These are phyloP conservation scores for Prunus armeniaca DNA, from an alignment of 306 rosid genomes.

Conservation along the genomic window DNA sequence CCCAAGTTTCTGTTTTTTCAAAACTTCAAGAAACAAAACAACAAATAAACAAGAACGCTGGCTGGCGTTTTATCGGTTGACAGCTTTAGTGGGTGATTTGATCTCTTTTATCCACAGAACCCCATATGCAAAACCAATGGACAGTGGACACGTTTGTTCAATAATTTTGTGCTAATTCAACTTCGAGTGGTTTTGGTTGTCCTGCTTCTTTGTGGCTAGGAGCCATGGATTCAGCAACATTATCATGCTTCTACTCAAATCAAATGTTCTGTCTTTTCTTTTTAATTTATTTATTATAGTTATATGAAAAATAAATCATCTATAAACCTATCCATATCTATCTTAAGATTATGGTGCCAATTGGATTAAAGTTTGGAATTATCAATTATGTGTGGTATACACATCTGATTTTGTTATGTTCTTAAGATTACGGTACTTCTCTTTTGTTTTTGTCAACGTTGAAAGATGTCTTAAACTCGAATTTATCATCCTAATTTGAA, in stretches of 20 bases:
- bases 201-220: not conserved
- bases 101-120: not conserved
- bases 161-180: not conserved
- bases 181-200: conserved; percentile 1
- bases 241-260: not conserved
- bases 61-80: not conserved
- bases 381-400: not conserved
- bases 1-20: not conserved
- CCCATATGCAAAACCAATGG: not conserved
- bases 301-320: not conserved
- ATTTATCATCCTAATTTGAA: too few relatives aligned
- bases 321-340: not conserved
- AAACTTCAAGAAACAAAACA: not conserved
- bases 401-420: not conserved
- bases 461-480: too few relatives aligned
- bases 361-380: not conserved
- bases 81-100: not conserved
- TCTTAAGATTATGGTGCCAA: too few relatives aligned
- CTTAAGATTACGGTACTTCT: too few relatives aligned
- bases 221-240: not conserved
- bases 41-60: not conserved
- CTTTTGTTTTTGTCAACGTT: too few relatives aligned
- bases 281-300: too few relatives aligned
- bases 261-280: not conserved
- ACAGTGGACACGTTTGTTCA: conserved; percentile 1